These are phyloP conservation scores for Corinectria fuckeliana DNA, from an alignment of 2,329 filamentous ascomycete species.

Conservation along the genomic window DNA sequence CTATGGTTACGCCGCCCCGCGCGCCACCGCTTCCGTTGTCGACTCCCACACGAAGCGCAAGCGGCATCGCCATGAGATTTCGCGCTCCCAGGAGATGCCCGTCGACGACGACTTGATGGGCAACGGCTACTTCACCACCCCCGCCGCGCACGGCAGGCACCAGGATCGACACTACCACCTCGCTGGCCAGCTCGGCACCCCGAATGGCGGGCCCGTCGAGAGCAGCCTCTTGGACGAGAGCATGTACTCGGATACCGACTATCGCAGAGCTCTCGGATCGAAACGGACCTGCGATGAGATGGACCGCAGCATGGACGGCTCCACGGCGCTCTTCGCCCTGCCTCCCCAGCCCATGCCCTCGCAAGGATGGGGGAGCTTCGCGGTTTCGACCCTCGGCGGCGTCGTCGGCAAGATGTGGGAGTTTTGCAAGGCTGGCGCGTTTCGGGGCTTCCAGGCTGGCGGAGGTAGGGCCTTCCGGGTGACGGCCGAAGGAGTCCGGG, in stretches of 20 bases:
- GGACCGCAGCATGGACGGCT: conserved; percentile 43
- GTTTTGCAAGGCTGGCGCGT: conserved; percentile 77
- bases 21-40: conserved; percentile 27
- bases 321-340: conserved; percentile 43
- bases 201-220: conserved; percentile 42
- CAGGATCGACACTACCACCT: conserved; percentile 52
- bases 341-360: conserved; percentile 40
- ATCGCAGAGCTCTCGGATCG: conserved; percentile 59
- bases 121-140: conserved; percentile 33
- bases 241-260: conserved; percentile 63
- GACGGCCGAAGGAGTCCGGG: conserved; percentile 31
- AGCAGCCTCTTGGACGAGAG: conserved; percentile 56
- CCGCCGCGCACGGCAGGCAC: conserved; percentile 21
- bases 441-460: conserved; percentile 86
- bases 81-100: conserved; percentile 34
- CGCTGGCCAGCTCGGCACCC: conserved; percentile 61
- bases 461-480: conserved; percentile 76
- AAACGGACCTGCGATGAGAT: conserved; percentile 48
- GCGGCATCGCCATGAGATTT: conserved; percentile 44
- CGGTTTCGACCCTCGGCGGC: conserved; percentile 68
- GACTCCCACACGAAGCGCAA: conserved; percentile 53
- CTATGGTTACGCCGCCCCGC: conserved; percentile 43
- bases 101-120: conserved; percentile 26
- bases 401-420: conserved; percentile 82
- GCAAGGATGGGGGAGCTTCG: conserved; percentile 62